Conservation (phyloP, 2,329 filamentous ascomycete species). For the Aschersonia sp. region DNA sequence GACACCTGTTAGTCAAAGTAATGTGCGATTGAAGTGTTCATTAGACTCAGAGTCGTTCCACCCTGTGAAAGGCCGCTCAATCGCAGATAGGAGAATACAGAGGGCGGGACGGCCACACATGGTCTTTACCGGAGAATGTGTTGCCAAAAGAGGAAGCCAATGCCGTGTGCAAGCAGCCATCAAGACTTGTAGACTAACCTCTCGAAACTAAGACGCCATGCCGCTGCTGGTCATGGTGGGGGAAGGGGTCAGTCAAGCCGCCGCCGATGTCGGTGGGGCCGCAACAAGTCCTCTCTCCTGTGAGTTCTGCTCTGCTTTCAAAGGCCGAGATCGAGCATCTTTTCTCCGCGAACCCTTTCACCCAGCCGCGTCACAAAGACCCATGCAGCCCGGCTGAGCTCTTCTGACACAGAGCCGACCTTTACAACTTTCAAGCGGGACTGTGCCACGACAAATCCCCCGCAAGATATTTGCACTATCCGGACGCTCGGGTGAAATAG, state of each 20-base stretch:
- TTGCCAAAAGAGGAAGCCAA: not conserved
- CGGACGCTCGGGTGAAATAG: constrained; percentile 40
- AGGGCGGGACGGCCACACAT: not conserved
- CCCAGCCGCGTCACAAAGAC: constrained; percentile 21
- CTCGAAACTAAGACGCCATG: not conserved
- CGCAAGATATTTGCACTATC: constrained; percentile 37
- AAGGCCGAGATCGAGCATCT: constrained; percentile 3
- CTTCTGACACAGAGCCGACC: constrained; percentile 14
- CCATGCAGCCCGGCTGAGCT: constrained; percentile 20
- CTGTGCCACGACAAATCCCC: constrained; percentile 39
- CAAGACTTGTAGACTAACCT: not conserved
- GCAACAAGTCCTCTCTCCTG: too few species aligned
- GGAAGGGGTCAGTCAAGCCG: not conserved
- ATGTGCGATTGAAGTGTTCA: too few species aligned
- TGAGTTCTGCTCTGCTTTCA: not conserved
- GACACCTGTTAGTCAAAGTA: constrained; percentile 3
- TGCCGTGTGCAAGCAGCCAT: not conserved
- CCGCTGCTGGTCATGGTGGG: not conserved
- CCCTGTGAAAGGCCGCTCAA: not conserved
- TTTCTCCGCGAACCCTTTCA: constrained; percentile 15
- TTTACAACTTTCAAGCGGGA: constrained; percentile 32
- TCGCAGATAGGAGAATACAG: not conserved
- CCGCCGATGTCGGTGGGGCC: constrained; percentile 2
- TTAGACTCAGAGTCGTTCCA: not conserved
- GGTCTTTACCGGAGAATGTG: too few species aligned